Conservation (phyloP, 2,329 filamentous ascomycete species). For the Reticulascus tulasneorum region DNA sequence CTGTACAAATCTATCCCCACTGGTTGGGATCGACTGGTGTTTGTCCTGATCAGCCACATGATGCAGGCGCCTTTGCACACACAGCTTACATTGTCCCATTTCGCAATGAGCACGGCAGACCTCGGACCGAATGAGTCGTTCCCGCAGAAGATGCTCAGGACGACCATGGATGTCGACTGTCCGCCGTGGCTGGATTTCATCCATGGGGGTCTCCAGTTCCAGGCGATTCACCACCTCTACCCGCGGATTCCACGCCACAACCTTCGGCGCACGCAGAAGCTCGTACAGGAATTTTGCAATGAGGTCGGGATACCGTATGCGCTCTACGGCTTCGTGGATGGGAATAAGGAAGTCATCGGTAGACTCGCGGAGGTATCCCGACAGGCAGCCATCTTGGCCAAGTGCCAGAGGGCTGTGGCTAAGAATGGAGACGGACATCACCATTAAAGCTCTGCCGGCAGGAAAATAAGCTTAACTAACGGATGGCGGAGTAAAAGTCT, state of each 20-base stretch:
- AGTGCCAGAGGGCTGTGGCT: constrained; percentile 59
- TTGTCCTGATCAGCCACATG: constrained; percentile 76
- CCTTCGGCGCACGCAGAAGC: constrained; percentile 66
- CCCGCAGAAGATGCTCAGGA: constrained; percentile 84
- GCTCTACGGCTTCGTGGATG: constrained; percentile 78
- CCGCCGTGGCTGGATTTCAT: constrained; percentile 85
- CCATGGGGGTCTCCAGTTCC: constrained; percentile 85
- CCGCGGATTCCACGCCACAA: constrained; percentile 84
- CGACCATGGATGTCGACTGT: constrained; percentile 91
- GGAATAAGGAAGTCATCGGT: constrained; percentile 76
- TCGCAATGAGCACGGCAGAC: constrained; percentile 88
- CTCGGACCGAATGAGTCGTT: constrained; percentile 82
- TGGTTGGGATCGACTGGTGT: constrained; percentile 65
- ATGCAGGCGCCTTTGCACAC: constrained; percentile 78
- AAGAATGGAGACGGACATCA: constrained; percentile 22
- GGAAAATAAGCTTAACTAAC: no score
- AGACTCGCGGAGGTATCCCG: constrained; percentile 73
- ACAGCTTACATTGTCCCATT: constrained; percentile 89
- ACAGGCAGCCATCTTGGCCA: constrained; percentile 72
- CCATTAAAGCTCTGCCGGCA: no score
- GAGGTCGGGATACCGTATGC: constrained; percentile 83
- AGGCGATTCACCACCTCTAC: constrained; percentile 82
- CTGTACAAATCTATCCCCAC: constrained; percentile 70
- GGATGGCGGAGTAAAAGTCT: no score
- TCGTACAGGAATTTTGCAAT: constrained; percentile 76